A percentile compares a stretch with the other conserved stretches of the same genome.
Evolutionary conservation across 2,329 filamentous ascomycete species (phyloP).

Genomic region (Exserohilum turcica): DNA sequence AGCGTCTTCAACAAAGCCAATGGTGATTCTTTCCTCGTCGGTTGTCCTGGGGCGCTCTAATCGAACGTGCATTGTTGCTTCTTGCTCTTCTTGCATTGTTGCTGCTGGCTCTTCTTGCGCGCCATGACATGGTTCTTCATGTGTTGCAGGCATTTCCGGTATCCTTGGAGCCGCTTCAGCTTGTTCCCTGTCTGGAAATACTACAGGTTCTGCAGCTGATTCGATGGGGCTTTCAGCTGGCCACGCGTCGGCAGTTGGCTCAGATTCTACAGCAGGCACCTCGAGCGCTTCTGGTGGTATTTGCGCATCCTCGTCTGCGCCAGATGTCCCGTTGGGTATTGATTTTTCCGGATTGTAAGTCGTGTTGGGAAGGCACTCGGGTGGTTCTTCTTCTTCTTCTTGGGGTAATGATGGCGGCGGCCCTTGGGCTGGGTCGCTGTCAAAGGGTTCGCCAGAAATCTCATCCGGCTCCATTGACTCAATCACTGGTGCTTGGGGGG

Average conservation of each 20-base stretch:
- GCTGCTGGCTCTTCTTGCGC: neutral
- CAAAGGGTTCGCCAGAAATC: neutral
- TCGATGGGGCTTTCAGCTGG: constrained; percentile 1
- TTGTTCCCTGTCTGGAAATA: neutral
- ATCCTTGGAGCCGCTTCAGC: neutral
- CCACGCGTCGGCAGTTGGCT: neutral
- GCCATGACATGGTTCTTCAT: neutral
- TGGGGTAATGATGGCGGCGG: neutral
- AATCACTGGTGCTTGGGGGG: neutral
- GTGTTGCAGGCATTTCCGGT: constrained; percentile 4
- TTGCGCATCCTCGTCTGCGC: constrained; percentile 5
- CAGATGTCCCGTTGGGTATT: constrained; percentile 11
- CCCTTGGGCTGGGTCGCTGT: neutral
- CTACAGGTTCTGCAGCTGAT: neutral
- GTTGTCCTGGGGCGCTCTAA: constrained; percentile 2
- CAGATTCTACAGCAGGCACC: neutral
- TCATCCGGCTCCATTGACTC: constrained; percentile 3
- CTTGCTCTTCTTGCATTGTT: neutral
- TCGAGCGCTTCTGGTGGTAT: neutral
- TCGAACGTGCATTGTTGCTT: neutral
- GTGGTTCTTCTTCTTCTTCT: no score
- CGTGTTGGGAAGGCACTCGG: neutral
- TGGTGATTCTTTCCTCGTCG: neutral
- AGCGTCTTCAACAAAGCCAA: neutral
- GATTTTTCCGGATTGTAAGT: neutral